Base-by-base conservation (phyloP, 495 filamentous ascomycete species). In the Neohortaea acidophila region DNA sequence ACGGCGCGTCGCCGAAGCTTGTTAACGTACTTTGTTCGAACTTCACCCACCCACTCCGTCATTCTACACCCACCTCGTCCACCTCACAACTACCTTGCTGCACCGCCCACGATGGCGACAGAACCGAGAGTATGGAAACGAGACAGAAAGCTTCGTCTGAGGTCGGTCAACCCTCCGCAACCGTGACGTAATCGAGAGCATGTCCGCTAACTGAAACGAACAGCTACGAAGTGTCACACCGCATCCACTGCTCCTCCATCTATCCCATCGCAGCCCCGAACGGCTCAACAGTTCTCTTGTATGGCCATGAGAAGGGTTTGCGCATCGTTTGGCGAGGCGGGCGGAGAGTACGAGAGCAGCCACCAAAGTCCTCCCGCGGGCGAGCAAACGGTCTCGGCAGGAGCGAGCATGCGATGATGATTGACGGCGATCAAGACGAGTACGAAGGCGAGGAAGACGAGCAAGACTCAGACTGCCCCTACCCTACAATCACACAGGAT, bases 311-410 rank as follows among this genome's bases (percentile, higher is more conserved):
- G 24, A 75, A 72, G 52, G 85, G 85, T 18, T 39, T 92, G 21
- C 76, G 73, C 26, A 57, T 91, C 18, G 47, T 85, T 18, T 94
- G 85, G 85, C 68, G 79, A 52, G 85, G 84, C 40, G 85, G 85
- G 15, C 67, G 14, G 10, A 36, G 38, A 14, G 25, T 24, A n/a
- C 41, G 23, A 24, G 17, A 41, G 27, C 2, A n/a, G 1, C 2
- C 2, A 13, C 15, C 28, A 20, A 1, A n/a, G 2, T 9, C 17
- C 62, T 20, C 60, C 66, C 14, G 73, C 84, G 41, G 76, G 78
- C 38, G 46, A 58, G 13, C 30, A 56, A 58, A 36, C 34, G 25
- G 26, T 7, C 8, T 11, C 13, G 34, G 35, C 36, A 49, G 47
- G 47, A 6, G 48, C 50, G 28, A 50, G 51, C 33, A 61, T 57